Conservation (phyloP, 176 grass and related monocot genomes). For the Oryza coarctata region DNA sequence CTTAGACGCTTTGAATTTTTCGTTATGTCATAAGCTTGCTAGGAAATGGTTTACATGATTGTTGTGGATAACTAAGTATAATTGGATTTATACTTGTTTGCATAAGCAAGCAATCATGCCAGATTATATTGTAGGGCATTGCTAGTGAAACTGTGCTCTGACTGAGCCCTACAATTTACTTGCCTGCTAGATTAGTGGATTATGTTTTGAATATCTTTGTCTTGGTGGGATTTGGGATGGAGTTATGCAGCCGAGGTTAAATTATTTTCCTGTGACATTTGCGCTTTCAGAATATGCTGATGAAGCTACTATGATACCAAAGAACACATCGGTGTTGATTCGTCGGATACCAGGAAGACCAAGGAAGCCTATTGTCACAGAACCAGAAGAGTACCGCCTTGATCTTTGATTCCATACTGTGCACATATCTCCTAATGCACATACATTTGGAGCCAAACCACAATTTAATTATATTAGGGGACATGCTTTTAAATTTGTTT, state of each 20-base stretch:
- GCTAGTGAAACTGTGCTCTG: slow-evolving; percentile 17
- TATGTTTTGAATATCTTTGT: background rate
- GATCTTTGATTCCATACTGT: slow-evolving; percentile 52
- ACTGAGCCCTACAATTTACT: background rate
- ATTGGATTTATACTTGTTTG: slow-evolving; percentile 27
- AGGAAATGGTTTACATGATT: background rate
- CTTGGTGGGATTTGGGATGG: slow-evolving; percentile 22
- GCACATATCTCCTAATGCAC: slow-evolving; percentile 34
- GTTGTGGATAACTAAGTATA: slow-evolving; percentile 7
- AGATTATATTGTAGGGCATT: background rate
- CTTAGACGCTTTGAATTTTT: background rate
- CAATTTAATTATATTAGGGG: slow-evolving; percentile 14
- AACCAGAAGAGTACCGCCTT: slow-evolving; percentile 79
- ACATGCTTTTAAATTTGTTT: slow-evolving; percentile 18
- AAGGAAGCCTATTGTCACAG: slow-evolving; percentile 74
- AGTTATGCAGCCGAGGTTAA: slow-evolving; percentile 31
- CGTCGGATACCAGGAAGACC: slow-evolving; percentile 87
- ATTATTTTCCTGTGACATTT: slow-evolving; percentile 46
- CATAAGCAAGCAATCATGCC: background rate
- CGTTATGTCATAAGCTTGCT: background rate
- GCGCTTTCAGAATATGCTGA: slow-evolving; percentile 92
- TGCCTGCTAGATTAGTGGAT: background rate
- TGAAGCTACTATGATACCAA: slow-evolving; percentile 92
- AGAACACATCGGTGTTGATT: slow-evolving; percentile 97
- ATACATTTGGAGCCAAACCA: slow-evolving; percentile 2